These are phyloP conservation scores for Penicillium canescens DNA, from an alignment of 495 filamentous ascomycete species.

Conservation along the genomic window DNA sequence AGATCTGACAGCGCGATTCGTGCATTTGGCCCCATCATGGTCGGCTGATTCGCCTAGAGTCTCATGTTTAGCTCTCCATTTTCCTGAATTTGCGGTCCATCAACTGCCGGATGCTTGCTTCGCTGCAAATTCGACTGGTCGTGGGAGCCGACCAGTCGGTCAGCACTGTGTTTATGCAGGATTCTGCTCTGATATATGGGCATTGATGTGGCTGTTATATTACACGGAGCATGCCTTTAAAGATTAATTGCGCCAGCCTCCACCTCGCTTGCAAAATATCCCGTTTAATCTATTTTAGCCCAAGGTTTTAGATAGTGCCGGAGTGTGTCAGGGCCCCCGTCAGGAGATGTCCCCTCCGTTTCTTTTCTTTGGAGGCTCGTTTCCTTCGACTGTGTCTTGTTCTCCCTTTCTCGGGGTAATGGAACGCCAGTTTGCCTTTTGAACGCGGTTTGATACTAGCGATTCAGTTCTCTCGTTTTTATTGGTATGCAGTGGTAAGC, in stretches of 20 bases:
- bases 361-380: slow-evolving; percentile 26
- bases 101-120: too few relatives aligned
- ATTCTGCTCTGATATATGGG: too few relatives aligned
- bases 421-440: slow-evolving; percentile 1
- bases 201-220: too few relatives aligned
- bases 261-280: not conserved
- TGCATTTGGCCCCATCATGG: slow-evolving; percentile 7
- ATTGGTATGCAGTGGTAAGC: slow-evolving; percentile 12
- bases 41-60: slow-evolving; percentile 13
- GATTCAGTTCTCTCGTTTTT: slow-evolving; percentile 19
- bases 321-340: not conserved
- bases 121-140: too few relatives aligned
- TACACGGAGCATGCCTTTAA: too few relatives aligned
- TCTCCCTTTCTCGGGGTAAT: slow-evolving; percentile 4
- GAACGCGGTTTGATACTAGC: slow-evolving; percentile 32
- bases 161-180: too few relatives aligned
- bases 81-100: not conserved
- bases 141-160: too few relatives aligned
- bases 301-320: slow-evolving; percentile 2
- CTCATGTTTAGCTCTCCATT: not conserved
- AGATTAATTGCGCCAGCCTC: too few relatives aligned
- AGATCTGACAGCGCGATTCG: slow-evolving; percentile 14
- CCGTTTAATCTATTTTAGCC: slow-evolving; percentile 14
- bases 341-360: slow-evolving; percentile 2
- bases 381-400: not conserved